phyloP scores from a whole-genome alignment of 2,329 filamentous ascomycete genomes.

The Fusarium fujikuroi region DNA sequence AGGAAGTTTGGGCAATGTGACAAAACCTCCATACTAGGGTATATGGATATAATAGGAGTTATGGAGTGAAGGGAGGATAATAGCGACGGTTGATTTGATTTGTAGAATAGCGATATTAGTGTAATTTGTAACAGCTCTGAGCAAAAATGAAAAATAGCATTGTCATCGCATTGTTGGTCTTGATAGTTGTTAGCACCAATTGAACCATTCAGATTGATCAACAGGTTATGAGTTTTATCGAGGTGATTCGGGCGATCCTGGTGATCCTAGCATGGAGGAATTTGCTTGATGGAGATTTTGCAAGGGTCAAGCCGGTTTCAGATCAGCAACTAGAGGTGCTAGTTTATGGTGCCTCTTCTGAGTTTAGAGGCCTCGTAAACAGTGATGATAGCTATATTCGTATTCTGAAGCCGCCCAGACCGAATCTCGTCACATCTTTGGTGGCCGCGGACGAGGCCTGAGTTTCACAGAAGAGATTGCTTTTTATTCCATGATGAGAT shows the following conservation, averaged over 20 bases:
- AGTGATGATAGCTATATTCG: background rate
- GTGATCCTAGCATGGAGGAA: background rate
- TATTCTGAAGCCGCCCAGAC: background rate
- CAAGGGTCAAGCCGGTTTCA: conserved; percentile 32
- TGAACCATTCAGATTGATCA: background rate
- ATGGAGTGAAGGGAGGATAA: conserved; percentile 7
- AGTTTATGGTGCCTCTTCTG: conserved; percentile 4
- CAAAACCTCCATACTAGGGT: conserved; percentile 61
- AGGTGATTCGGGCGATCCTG: conserved; percentile 2
- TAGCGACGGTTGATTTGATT: conserved; percentile 31
- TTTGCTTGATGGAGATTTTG: conserved; percentile 15
- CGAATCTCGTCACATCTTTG: background rate
- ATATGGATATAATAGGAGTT: conserved; percentile 26
- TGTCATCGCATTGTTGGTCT: background rate
- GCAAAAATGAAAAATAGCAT: conserved; percentile 23
- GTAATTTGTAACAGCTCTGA: conserved; percentile 24
- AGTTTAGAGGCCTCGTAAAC: background rate
- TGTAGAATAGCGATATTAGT: conserved; percentile 30
- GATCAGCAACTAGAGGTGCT: conserved; percentile 11
- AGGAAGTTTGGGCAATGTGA: conserved; percentile 57
- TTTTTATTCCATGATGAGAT: background rate
- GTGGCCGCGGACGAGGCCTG: background rate
- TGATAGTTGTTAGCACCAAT: background rate
- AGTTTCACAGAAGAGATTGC: background rate
- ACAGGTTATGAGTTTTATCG: background rate